These are phyloP conservation scores for Pestalotiopsis sp. DNA, from an alignment of 2,329 filamentous ascomycete genomes.

Conservation along the genomic window DNA sequence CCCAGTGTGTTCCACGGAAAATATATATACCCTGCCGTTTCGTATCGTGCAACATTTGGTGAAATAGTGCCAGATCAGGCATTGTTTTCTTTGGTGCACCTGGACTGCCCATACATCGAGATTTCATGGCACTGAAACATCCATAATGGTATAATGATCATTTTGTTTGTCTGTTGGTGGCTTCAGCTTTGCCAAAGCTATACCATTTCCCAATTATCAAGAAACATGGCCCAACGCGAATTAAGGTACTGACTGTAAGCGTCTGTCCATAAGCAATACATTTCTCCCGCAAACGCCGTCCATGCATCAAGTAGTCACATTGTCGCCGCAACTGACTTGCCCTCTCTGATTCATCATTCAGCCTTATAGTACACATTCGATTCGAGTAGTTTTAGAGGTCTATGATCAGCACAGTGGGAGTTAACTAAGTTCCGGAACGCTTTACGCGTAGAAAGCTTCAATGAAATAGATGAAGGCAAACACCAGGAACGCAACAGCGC, in stretches of 20 bases:
- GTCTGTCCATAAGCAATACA: background rate
- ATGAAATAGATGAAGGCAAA: slow-evolving; percentile 92
- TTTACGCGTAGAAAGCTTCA: slow-evolving; percentile 69
- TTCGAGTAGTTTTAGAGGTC: background rate
- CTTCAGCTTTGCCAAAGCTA: background rate
- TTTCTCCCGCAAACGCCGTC: background rate
- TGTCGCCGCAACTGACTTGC: background rate
- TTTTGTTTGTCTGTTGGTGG: background rate
- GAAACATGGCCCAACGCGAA: background rate
- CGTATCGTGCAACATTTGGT: too few relatives aligned
- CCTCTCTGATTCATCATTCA: background rate
- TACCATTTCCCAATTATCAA: background rate
- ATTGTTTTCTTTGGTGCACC: too few relatives aligned
- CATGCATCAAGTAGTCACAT: slow-evolving; percentile 3
- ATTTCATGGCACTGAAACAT: background rate
- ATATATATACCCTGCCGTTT: too few relatives aligned
- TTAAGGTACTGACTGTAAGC: background rate
- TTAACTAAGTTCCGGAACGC: background rate
- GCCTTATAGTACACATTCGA: background rate
- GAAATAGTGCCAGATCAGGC: too few relatives aligned
- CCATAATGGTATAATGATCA: background rate
- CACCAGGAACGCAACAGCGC: slow-evolving; percentile 84
- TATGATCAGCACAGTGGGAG: background rate
- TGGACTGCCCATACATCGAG: too few relatives aligned
- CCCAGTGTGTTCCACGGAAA: too few relatives aligned